Conservation (phyloP, 208 protist species). For the Leishmania tarentolae region DNA sequence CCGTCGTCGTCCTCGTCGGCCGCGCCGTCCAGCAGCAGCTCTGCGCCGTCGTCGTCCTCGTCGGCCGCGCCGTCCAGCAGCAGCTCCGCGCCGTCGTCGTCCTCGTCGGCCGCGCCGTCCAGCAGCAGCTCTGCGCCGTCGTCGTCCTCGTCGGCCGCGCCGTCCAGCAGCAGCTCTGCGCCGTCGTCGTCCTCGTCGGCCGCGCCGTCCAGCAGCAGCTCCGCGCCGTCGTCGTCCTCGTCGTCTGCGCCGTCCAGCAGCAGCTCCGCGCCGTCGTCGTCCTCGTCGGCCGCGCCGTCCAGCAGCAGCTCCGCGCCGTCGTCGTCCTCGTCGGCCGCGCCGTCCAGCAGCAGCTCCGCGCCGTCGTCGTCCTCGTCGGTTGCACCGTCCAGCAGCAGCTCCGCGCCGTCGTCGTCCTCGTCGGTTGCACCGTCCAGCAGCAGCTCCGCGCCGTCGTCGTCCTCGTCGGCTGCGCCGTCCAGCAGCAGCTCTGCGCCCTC, state of each 20-base stretch:
- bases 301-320: neutral
- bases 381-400: no score
- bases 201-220: neutral
- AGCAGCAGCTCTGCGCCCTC: no score
- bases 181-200: constrained; percentile 1
- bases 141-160: neutral
- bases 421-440: no score
- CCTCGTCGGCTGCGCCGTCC: no score
- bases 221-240: neutral
- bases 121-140: constrained; percentile 1
- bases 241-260: neutral
- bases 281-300: neutral
- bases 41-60: neutral
- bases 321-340: neutral
- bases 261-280: neutral
- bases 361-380: neutral
- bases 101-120: neutral
- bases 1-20: neutral
- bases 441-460: no score
- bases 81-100: constrained; percentile 1
- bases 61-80: neutral
- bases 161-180: constrained; percentile 1
- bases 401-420: no score
- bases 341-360: neutral
- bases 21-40: neutral